Evolutionary conservation across 805 yeast genomes (phyloP).

Genomic region (Lipomyces kockii): DNA sequence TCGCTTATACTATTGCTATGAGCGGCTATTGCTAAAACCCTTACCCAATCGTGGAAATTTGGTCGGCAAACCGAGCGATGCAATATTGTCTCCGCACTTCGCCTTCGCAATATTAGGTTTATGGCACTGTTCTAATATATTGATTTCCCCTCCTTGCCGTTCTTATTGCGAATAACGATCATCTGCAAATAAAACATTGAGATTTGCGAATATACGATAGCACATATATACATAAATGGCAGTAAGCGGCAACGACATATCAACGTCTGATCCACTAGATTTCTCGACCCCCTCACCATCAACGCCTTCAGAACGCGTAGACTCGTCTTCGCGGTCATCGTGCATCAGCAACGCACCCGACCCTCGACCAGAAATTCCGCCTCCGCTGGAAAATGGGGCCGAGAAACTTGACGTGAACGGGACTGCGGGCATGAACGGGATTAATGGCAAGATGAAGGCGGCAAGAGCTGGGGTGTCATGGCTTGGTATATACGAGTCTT

Average conservation of each 20-base stretch:
- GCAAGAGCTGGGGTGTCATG: conserved; percentile 27
- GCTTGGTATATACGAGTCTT: conserved; percentile 43
- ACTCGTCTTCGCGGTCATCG: not conserved
- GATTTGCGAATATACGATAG: too few relatives aligned
- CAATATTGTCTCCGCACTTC: too few relatives aligned
- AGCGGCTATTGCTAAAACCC: too few relatives aligned
- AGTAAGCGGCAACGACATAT: not conserved
- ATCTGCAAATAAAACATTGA: too few relatives aligned
- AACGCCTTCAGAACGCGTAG: not conserved
- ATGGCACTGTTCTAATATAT: not conserved
- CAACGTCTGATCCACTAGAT: not conserved
- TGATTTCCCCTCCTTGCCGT: not conserved
- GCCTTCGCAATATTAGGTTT: too few relatives aligned
- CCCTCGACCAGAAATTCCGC: not conserved
- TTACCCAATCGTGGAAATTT: not conserved
- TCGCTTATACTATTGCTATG: too few relatives aligned
- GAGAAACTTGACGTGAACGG: not conserved
- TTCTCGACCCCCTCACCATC: not conserved
- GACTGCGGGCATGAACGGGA: not conserved
- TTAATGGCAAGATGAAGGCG: not conserved
- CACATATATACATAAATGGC: not conserved
- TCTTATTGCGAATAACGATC: not conserved
- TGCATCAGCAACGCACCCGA: not conserved
- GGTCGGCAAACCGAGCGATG: too few relatives aligned
- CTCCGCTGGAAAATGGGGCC: not conserved